Percentiles rank a stretch among this genome's conserved stretches.
Conservation (phyloP, 305 asterid genomes). For the Fraxinus xanthoxyloides region DNA sequence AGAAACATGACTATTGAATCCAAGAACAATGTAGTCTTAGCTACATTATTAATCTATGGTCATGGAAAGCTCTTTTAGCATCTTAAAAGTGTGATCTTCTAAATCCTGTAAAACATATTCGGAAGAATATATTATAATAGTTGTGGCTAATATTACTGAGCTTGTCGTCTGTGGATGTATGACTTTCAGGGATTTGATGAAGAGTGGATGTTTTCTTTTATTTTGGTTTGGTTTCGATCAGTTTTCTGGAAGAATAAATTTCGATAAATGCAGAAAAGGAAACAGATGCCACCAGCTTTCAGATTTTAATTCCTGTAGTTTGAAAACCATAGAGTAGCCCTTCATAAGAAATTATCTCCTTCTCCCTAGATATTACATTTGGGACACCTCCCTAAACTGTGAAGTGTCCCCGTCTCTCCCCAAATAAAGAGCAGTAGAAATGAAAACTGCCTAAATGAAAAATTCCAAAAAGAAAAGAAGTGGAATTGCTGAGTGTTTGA, state of each 20-base stretch:
- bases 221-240: neutral
- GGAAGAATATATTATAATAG: neutral
- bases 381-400: neutral
- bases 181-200: neutral
- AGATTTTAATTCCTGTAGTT: neutral
- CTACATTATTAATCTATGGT: neutral
- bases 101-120: neutral
- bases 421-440: neutral
- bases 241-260: neutral
- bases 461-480: neutral
- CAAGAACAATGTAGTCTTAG: neutral
- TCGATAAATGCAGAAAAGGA: neutral
- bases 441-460: neutral
- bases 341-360: neutral
- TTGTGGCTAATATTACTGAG: neutral
- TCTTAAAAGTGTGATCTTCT: neutral
- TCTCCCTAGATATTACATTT: neutral
- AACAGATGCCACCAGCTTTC: neutral
- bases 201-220: neutral
- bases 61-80: slow-evolving; percentile 1
- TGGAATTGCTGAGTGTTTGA: neutral
- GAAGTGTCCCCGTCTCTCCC: neutral
- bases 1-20: neutral
- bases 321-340: neutral
- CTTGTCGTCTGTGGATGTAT: neutral